Conservation (phyloP, 176 grass and related monocot species). For the Eleusine coracana region DNA sequence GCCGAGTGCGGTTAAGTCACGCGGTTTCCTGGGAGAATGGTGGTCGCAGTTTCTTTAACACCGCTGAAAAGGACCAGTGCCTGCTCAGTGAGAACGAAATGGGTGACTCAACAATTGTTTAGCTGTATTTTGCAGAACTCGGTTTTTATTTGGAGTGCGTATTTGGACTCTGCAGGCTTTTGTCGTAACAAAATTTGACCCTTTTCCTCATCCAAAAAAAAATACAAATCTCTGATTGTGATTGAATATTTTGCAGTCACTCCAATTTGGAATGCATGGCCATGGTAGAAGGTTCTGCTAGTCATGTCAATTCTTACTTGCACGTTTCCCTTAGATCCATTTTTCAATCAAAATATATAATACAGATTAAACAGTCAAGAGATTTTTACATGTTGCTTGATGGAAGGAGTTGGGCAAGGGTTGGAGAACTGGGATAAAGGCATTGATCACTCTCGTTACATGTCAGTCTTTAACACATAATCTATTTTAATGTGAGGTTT, state of each 20-base stretch:
- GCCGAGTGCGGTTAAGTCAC: background rate
- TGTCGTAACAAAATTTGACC: constrained; percentile 33
- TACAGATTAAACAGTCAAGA: background rate
- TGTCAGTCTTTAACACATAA: background rate
- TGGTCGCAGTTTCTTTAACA: constrained; percentile 16
- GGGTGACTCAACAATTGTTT: constrained; percentile 11
- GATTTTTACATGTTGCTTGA: background rate
- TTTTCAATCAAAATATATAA: background rate
- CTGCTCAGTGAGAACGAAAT: background rate
- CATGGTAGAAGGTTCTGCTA: background rate
- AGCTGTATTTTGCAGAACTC: background rate
- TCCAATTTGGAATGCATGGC: constrained; percentile 17
- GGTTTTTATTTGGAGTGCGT: constrained; percentile 8
- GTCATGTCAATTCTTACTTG: background rate
- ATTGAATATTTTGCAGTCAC: constrained; percentile 3
- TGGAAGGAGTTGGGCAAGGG: background rate
- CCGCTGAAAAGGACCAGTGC: background rate
- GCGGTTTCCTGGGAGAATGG: constrained; percentile 37
- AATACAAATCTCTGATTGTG: background rate
- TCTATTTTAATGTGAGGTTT: background rate
- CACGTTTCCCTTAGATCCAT: background rate
- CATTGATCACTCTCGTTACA: background rate
- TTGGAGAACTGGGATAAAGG: background rate
- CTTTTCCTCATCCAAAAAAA: background rate
- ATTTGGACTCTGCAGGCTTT: constrained; percentile 26